Percentiles rank a stretch among this genome's conserved stretches.
phyloP scores from a whole-genome alignment of 164 flowering plant genomes.

The Echeveria elegans region DNA sequence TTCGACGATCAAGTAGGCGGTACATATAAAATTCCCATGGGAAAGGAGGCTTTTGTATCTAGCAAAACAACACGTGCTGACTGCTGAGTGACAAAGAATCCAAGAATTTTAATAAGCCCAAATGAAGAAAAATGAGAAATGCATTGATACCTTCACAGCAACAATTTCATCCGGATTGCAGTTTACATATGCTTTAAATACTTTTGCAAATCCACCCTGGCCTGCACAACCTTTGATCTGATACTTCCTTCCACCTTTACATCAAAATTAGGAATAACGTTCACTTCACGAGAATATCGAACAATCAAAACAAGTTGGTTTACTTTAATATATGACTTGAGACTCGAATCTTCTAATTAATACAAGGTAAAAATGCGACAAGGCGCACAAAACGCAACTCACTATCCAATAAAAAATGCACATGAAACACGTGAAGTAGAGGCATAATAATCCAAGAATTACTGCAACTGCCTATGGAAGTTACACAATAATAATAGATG shows the following conservation, averaged over 20 bases:
- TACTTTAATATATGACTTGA: background rate
- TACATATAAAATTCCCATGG: conserved; percentile 99
- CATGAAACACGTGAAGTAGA: background rate
- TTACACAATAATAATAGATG: background rate
- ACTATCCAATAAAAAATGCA: background rate
- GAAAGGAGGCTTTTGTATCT: conserved; percentile 93
- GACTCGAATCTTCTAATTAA: too few species aligned
- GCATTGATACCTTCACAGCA: conserved; percentile 63
- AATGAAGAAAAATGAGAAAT: background rate
- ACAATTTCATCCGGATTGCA: conserved; percentile 72
- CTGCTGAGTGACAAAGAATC: background rate
- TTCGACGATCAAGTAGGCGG: conserved; percentile 72
- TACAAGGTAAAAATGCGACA: too few species aligned
- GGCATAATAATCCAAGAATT: background rate
- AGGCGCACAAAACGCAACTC: background rate
- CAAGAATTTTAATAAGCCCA: background rate
- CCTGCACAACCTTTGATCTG: conserved; percentile 95
- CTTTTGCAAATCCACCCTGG: conserved; percentile 88
- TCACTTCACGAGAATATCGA: background rate
- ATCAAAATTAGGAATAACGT: conserved; percentile 6
- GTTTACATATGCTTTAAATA: conserved; percentile 62
- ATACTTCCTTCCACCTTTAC: conserved; percentile 66
- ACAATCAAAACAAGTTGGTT: background rate
- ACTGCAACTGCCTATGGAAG: background rate
- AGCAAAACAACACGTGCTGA: conserved; percentile 16